phyloP scores from a whole-genome alignment of 2,329 filamentous ascomycete genomes.

The Clarireedia homoeocarpa region DNA sequence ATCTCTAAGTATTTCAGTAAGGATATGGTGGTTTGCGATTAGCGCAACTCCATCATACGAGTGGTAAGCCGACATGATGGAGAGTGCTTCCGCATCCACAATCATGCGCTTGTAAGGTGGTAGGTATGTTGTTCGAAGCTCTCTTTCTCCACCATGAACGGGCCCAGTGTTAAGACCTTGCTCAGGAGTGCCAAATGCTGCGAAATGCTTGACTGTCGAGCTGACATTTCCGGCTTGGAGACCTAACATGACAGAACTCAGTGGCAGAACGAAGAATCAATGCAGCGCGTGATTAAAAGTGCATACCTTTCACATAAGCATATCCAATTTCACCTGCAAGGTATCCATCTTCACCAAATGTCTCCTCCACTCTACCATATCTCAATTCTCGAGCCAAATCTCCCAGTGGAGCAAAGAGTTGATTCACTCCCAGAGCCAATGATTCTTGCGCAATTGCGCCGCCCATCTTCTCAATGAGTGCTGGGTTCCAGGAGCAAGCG shows the following conservation, averaged over 20 bases:
- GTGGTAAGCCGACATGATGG: constrained; percentile 69
- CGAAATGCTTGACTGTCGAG: constrained; percentile 70
- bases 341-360: constrained; percentile 60
- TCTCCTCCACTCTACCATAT: constrained; percentile 68
- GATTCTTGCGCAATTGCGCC: constrained; percentile 57
- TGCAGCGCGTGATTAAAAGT: too few species aligned
- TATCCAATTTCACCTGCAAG: constrained; percentile 62
- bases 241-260: constrained; percentile 41
- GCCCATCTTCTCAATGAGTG: constrained; percentile 58
- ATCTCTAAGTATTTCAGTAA: constrained; percentile 60
- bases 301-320: constrained; percentile 47
- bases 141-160: constrained; percentile 44
- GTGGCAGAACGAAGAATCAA: neutral
- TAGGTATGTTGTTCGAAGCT: constrained; percentile 48
- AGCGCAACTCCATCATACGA: constrained; percentile 66
- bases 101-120: constrained; percentile 62
- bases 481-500: constrained; percentile 62
- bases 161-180: constrained; percentile 63
- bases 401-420: constrained; percentile 63
- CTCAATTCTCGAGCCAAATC: constrained; percentile 65
- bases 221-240: constrained; percentile 59
- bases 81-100: constrained; percentile 58
- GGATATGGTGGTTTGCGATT: constrained; percentile 55
- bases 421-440: constrained; percentile 60
- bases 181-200: constrained; percentile 59